phyloP scores from a whole-genome alignment of 495 filamentous ascomycete species.

The Penicillium subrubescens region DNA sequence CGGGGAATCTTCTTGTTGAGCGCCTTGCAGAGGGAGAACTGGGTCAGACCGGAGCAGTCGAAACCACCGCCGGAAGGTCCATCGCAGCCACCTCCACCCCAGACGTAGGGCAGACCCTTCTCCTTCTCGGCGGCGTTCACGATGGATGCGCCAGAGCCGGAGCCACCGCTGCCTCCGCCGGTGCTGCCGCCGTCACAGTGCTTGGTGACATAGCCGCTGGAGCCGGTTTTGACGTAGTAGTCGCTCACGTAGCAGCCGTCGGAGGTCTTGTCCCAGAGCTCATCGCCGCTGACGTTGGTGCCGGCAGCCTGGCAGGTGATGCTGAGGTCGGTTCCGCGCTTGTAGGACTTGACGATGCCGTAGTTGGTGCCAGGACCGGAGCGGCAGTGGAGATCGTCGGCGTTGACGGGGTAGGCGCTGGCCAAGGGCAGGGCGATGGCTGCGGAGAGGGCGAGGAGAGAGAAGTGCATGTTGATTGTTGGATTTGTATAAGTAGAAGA shows the following conservation, averaged over 20 bases:
- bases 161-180: conserved; percentile 2
- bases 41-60: conserved; percentile 24
- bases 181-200: conserved; percentile 9
- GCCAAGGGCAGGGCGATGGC: conserved; percentile 3
- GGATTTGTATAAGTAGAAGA: background rate
- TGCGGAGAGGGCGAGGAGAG: conserved; percentile 13
- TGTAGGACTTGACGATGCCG: conserved; percentile 16
- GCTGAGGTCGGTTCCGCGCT: conserved; percentile 10
- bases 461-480: conserved; percentile 11
- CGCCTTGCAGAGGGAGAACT: conserved; percentile 21
- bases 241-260: conserved; percentile 23
- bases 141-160: conserved; percentile 12
- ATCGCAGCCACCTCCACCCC: conserved; percentile 18
- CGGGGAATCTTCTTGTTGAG: conserved; percentile 22
- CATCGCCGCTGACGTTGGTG: conserved; percentile 12
- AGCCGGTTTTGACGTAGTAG: conserved; percentile 25
- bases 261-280: conserved; percentile 25
- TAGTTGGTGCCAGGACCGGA: conserved; percentile 21
- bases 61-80: conserved; percentile 19
- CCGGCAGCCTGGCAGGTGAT: conserved; percentile 18
- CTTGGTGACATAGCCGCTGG: conserved; percentile 13
- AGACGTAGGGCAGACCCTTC: conserved; percentile 23
- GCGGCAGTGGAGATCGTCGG: conserved; percentile 17
- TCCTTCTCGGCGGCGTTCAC: conserved; percentile 18
- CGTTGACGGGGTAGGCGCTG: conserved; percentile 21